Evolutionary conservation across 192 early-diverging fungal genomes (phyloP), one percentile per base, ranked within the genome.

Genomic region (Coemansia sp.): DNA sequence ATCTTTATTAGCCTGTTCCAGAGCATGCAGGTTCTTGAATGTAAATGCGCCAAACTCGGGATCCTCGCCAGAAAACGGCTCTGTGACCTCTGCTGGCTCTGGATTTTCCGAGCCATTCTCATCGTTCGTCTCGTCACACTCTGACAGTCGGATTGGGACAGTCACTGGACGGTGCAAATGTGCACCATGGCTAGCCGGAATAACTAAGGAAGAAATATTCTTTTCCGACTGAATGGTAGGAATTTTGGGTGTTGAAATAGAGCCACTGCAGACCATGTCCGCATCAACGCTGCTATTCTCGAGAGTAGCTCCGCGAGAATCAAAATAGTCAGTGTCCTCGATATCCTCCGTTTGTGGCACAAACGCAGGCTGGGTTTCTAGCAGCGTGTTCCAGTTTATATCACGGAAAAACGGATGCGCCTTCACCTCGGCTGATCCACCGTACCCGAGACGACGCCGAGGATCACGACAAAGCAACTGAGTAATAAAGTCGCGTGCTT

Each of bases 291-390:
- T 26, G 10, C 17, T 33, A 6, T 30, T n/a, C 19, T 76, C 65
- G 77, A 83, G 79, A 11, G 66, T 79, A 10, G 83, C 90, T 4
- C 95, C 95, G 9, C 95, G 78, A 14, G 84, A 61, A 64, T 97
- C 94, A 84, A 98, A 98, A 58, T 97, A 97, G 23, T 87, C 83
- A 0, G 94, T 97, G 52, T 97, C 94, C 39, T 92, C 91, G 1
- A 77, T 67, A 48, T 80, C 72, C 15, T 81, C 84, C 4, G 84
- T 64, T 30, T 87, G 83, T 0, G 96, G 96, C 22, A 86, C 79
- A 74, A 98, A 98, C 2, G 81, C 78, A 2, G 93, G 88, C 39
- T 83, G 68, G 26, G 72, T 70, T 13, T 79, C 78, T 20, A 79
- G 57, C 26, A 88, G 58, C 29, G 78, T 77, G 23, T 74, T 49